These are phyloP conservation scores for Malus hybrid DNA, from an alignment of 331 rosid genomes.

Conservation along the genomic window DNA sequence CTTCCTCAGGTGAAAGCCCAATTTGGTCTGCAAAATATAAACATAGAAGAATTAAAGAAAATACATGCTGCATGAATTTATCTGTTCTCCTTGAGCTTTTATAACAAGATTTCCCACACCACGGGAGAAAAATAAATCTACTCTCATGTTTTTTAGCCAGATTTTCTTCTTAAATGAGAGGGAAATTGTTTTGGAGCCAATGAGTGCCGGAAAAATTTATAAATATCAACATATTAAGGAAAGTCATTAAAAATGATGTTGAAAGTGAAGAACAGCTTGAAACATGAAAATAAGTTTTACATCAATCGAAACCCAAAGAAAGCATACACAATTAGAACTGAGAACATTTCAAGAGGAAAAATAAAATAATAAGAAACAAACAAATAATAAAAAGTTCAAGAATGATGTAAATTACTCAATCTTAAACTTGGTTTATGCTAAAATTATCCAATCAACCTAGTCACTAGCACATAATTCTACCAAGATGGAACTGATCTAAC, in stretches of 20 bases:
- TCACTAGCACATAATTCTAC: not conserved
- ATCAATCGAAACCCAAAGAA: not conserved
- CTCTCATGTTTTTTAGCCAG: not conserved
- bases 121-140: not conserved
- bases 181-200: not conserved
- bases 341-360: too few species aligned
- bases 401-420: too few species aligned
- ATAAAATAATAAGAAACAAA: too few species aligned
- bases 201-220: too few species aligned
- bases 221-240: not conserved
- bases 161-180: not conserved
- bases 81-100: not conserved
- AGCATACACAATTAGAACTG: too few species aligned
- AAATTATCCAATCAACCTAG: not conserved
- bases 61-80: not conserved
- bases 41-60: not conserved
- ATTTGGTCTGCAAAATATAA: slow-evolving; percentile 73
- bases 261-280: not conserved
- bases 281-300: too few species aligned
- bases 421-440: not conserved
- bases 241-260: too few species aligned
- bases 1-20: slow-evolving; percentile 93
- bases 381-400: too few species aligned
- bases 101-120: not conserved
- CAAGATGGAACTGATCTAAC: not conserved